phyloP scores from a whole-genome alignment of 805 yeast species.

The Isabelozyma pseudorhagii region DNA sequence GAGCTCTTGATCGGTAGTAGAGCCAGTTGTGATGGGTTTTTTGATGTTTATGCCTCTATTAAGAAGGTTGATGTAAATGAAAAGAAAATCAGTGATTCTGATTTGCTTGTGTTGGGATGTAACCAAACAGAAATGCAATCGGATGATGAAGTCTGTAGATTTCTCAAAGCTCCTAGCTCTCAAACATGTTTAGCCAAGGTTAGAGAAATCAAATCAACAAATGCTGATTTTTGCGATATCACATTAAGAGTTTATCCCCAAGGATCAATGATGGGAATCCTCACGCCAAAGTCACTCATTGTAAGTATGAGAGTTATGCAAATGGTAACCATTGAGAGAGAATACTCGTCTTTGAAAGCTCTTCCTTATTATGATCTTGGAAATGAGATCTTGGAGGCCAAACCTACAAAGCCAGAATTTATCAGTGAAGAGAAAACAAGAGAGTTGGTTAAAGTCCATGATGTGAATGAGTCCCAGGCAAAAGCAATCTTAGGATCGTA shows the following conservation, averaged over 20 bases:
- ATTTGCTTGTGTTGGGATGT: constrained; percentile 60
- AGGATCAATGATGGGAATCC: constrained; percentile 47
- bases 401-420: constrained; percentile 45
- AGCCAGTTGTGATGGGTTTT: constrained; percentile 79
- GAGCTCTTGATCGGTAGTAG: constrained; percentile 72
- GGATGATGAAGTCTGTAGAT: constrained; percentile 14
- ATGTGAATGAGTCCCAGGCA: constrained; percentile 88
- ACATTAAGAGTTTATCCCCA: constrained; percentile 65
- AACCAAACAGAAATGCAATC: constrained; percentile 12
- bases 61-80: constrained; percentile 50
- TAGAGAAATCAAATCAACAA: constrained; percentile 63
- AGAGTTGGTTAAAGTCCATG: constrained; percentile 45
- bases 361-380: constrained; percentile 76
- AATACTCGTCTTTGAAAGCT: constrained; percentile 79
- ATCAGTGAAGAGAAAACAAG: constrained; percentile 33
- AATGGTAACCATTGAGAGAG: constrained; percentile 92
- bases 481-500: constrained; percentile 77
- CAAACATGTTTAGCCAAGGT: constrained; percentile 79
- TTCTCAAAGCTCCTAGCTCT: constrained; percentile 25
- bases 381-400: constrained; percentile 63
- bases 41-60: constrained; percentile 78
- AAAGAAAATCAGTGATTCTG: constrained; percentile 66
- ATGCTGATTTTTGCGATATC: constrained; percentile 67
- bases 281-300: constrained; percentile 63
- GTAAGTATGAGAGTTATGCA: constrained; percentile 75